Percentiles rank a stretch among this genome's conserved stretches.
These are phyloP conservation scores for Circinella minor DNA, from an alignment of 371 early-diverging fungal species.

Conservation along the genomic window DNA sequence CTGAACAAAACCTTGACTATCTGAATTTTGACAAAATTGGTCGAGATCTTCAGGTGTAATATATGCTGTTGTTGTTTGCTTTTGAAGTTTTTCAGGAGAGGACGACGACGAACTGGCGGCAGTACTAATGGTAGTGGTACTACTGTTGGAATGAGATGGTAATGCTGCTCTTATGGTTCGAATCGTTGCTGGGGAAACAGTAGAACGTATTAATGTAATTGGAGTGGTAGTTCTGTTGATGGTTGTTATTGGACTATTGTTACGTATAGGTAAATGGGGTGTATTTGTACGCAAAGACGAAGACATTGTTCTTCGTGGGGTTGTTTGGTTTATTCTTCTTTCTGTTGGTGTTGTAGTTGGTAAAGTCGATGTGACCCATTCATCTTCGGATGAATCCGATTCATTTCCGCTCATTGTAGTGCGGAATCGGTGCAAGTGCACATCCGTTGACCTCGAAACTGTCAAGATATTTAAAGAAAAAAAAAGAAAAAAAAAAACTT, in stretches of 20 bases:
- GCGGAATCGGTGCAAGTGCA: conserved; percentile 4
- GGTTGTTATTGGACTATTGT: too few relatives aligned
- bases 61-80: conserved; percentile 19
- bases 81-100: background rate
- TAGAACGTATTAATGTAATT: background rate
- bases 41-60: conserved; percentile 30
- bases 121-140: too few relatives aligned
- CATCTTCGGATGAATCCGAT: conserved; percentile 43
- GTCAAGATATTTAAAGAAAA: conserved; percentile 4
- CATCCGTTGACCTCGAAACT: background rate
- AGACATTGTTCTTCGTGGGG: background rate
- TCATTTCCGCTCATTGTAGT: conserved; percentile 26
- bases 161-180: conserved; percentile 14
- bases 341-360: background rate
- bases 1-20: conserved; percentile 23
- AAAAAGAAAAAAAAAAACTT: background rate
- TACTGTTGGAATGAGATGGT: background rate
- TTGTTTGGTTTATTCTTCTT: background rate
- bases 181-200: conserved; percentile 12
- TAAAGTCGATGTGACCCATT: conserved; percentile 33
- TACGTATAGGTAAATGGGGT: too few relatives aligned
- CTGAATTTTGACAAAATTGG: conserved; percentile 25
- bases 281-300: too few relatives aligned
- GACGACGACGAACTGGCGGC: too few relatives aligned
- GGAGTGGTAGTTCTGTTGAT: too few relatives aligned